phyloP scores from a whole-genome alignment of 352 stramenopile species.

The Phytopythium aichiense region DNA sequence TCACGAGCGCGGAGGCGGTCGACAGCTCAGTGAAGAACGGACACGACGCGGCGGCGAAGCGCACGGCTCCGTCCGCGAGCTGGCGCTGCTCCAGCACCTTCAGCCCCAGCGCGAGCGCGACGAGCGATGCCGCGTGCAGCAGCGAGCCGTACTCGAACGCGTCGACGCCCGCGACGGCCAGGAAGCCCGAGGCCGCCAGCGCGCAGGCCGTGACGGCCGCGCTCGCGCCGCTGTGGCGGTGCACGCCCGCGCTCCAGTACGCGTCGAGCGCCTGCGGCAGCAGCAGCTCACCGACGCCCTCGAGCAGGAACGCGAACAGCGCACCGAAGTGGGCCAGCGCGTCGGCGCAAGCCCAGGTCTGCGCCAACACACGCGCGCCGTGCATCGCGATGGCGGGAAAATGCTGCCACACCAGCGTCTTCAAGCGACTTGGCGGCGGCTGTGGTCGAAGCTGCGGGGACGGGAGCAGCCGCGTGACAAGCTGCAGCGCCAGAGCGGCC shows the following conservation, averaged over 20 bases:
- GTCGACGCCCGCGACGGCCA: conserved; percentile 59
- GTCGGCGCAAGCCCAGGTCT: conserved; percentile 44
- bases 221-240: conserved; percentile 6
- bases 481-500: conserved; percentile 20
- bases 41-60: conserved; percentile 17
- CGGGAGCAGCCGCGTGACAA: conserved; percentile 6
- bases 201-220: conserved; percentile 6
- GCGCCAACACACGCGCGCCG: conserved; percentile 32
- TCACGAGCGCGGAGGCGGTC: conserved; percentile 20
- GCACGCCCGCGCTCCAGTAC: conserved; percentile 1
- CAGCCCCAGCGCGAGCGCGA: conserved; percentile 40
- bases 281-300: conserved; percentile 43
- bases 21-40: conserved; percentile 41
- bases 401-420: conserved; percentile 6
- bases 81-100: conserved; percentile 14
- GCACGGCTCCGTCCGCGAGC: conserved; percentile 15
- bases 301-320: conserved; percentile 67
- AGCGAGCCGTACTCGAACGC: conserved; percentile 64
- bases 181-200: conserved; percentile 32
- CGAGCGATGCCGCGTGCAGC: conserved; percentile 43
- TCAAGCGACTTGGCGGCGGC: neutral
- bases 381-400: conserved; percentile 20
- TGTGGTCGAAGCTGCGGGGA: conserved; percentile 5
- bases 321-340: conserved; percentile 64
- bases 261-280: conserved; percentile 38